These are phyloP conservation scores for Reticulascus tulasneorum DNA, from an alignment of 2,329 filamentous ascomycete genomes.

Conservation along the genomic window DNA sequence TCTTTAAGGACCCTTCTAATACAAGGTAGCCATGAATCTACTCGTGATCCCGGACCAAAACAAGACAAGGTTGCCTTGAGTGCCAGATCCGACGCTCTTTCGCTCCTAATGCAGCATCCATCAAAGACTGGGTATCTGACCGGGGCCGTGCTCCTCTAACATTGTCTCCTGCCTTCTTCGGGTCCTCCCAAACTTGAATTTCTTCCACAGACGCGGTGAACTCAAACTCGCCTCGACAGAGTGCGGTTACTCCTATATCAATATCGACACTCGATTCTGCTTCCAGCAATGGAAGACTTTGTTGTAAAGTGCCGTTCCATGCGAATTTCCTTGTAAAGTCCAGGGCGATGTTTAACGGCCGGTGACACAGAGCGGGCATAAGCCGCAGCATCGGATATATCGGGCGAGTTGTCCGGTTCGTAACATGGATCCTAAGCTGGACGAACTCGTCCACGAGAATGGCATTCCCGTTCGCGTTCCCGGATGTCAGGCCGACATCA, in stretches of 20 bases:
- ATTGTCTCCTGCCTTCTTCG: conserved; percentile 23
- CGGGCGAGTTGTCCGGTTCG: conserved; percentile 65
- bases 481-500: too few relatives aligned
- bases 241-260: conserved; percentile 65
- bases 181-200: conserved; percentile 49
- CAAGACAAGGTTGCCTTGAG: conserved; percentile 51
- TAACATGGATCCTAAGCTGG: conserved; percentile 65
- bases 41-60: conserved; percentile 48
- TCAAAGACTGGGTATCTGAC: conserved; percentile 52
- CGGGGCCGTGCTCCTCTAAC: conserved; percentile 31
- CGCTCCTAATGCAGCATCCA: conserved; percentile 55
- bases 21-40: conserved; percentile 5
- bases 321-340: conserved; percentile 79
- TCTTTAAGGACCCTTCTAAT: too few relatives aligned
- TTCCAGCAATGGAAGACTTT: conserved; percentile 59
- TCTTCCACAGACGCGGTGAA: conserved; percentile 79
- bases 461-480: conserved; percentile 20
- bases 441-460: conserved; percentile 59
- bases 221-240: conserved; percentile 81
- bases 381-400: conserved; percentile 72
- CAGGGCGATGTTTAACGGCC: conserved; percentile 67
- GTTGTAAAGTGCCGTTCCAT: conserved; percentile 82
- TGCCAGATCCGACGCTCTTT: conserved; percentile 64
- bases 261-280: conserved; percentile 58
- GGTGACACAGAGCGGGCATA: conserved; percentile 71